Percentiles rank a stretch among this genome's conserved stretches.
These are phyloP conservation scores for Prorocentrum cordatum DNA, from an alignment of 169 alveolate species.

Conservation along the genomic window DNA sequence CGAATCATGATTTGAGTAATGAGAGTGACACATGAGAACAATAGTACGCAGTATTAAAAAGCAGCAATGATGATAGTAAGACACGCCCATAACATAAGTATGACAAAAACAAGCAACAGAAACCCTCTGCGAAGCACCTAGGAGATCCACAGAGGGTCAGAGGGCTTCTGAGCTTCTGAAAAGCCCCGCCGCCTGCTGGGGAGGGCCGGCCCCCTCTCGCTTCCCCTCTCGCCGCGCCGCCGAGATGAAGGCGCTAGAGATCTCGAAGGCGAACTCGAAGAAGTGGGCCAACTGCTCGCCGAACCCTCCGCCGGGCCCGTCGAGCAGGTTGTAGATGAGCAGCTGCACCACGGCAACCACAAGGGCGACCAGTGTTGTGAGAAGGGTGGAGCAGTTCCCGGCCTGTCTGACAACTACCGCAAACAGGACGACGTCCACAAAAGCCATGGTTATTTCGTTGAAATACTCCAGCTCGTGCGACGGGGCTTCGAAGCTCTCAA, in stretches of 20 bases:
- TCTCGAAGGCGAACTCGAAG: constrained; percentile 4
- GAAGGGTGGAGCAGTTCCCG: not conserved
- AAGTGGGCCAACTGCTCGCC: not conserved
- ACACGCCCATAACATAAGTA: too few species aligned
- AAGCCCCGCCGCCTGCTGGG: too few species aligned
- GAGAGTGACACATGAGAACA: too few species aligned
- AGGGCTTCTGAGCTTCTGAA: too few species aligned
- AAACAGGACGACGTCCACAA: not conserved
- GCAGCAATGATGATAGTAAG: too few species aligned
- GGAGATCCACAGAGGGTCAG: too few species aligned
- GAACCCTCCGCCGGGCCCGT: not conserved
- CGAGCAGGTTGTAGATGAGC: not conserved
- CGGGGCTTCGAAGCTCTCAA: not conserved
- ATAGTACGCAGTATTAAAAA: too few species aligned
- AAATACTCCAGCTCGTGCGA: not conserved
- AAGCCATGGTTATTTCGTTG: not conserved
- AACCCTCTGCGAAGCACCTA: too few species aligned
- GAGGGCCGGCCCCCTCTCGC: too few species aligned
- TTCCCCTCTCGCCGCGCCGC: too few species aligned
- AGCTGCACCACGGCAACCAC: not conserved
- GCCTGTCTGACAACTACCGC: not conserved
- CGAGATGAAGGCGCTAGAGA: not conserved
- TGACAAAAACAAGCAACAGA: too few species aligned
- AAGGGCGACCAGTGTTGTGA: not conserved
- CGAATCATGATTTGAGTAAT: too few species aligned